These are phyloP conservation scores for Mesembryanthemum crystallinum DNA, from an alignment of 148 eudicot species.

Conservation along the genomic window DNA sequence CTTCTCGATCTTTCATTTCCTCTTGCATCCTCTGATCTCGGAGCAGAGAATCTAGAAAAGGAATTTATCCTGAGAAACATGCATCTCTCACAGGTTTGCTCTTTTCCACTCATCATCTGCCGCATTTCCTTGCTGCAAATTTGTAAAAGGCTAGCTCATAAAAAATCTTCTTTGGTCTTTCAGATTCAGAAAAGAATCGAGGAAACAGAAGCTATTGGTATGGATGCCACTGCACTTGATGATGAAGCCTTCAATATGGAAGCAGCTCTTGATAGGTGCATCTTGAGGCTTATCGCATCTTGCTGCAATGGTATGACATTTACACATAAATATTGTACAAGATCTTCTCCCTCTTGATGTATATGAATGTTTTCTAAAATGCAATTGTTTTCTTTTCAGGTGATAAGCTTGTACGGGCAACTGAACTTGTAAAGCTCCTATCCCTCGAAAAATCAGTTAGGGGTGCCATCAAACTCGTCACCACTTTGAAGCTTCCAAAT, in stretches of 20 bases:
- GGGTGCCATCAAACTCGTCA: constrained; percentile 91
- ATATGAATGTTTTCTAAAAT: not conserved
- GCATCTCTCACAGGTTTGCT: constrained; percentile 67
- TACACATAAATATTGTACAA: not conserved
- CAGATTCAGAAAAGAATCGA: constrained; percentile 82
- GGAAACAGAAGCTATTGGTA: constrained; percentile 52
- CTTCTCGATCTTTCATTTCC: constrained; percentile 84
- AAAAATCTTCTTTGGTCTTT: constrained; percentile 11
- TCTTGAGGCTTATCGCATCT: constrained; percentile 90
- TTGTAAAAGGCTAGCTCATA: no score
- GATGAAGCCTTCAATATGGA: constrained; percentile 79
- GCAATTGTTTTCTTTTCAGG: constrained; percentile 37
- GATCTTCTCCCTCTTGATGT: not conserved
- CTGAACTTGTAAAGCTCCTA: constrained; percentile 85
- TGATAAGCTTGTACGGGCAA: constrained; percentile 93
- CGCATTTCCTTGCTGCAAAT: not conserved
- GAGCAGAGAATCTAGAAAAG: constrained; percentile 84
- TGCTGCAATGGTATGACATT: constrained; percentile 80
- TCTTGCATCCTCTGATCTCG: constrained; percentile 90
- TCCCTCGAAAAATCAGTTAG: constrained; percentile 80
- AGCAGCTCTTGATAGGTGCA: constrained; percentile 85
- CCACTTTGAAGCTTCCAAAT: constrained; percentile 85
- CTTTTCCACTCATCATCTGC: not conserved
- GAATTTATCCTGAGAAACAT: constrained; percentile 77
- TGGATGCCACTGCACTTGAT: constrained; percentile 63